Conservation (phyloP, 257 asterid species). For the Lantana camara region DNA sequence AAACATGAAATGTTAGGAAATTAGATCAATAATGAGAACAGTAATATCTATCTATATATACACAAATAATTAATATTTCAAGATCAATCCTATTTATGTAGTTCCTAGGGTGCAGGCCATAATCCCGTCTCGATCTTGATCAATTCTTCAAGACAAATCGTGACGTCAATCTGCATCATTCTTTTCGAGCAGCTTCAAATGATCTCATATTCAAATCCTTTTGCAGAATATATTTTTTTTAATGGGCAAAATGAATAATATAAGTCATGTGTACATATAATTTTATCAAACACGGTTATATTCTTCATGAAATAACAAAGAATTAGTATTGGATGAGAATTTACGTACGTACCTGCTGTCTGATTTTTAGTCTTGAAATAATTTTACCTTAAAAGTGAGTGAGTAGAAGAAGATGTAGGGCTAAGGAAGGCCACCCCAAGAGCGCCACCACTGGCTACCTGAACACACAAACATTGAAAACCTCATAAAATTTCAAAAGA, state of each 20-base stretch:
- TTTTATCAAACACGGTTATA: too few relatives aligned
- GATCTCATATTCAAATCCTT: not conserved
- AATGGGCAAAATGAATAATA: not conserved
- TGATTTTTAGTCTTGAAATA: not conserved
- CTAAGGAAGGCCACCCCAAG: conserved; percentile 33
- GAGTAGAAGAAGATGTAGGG: conserved; percentile 2
- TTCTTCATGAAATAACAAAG: not conserved
- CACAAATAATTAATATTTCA: not conserved
- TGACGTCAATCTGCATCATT: not conserved
- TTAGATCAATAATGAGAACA: not conserved
- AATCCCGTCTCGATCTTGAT: not conserved
- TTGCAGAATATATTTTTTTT: not conserved
- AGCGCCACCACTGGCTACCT: conserved; percentile 52
- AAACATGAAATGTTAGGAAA: not conserved
- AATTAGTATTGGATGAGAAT: not conserved
- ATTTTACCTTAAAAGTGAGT: conserved; percentile 8
- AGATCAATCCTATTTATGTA: not conserved
- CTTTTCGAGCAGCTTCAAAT: not conserved
- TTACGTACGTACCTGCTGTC: conserved; percentile 6
- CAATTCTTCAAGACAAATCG: too few relatives aligned
- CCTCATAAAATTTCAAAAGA: too few relatives aligned
- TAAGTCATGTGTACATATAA: not conserved
- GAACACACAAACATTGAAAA: not conserved
- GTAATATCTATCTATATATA: not conserved
- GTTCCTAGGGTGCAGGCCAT: not conserved